Conservation (phyloP, 2,329 filamentous ascomycete species). For the Rosellinia necatrix region DNA sequence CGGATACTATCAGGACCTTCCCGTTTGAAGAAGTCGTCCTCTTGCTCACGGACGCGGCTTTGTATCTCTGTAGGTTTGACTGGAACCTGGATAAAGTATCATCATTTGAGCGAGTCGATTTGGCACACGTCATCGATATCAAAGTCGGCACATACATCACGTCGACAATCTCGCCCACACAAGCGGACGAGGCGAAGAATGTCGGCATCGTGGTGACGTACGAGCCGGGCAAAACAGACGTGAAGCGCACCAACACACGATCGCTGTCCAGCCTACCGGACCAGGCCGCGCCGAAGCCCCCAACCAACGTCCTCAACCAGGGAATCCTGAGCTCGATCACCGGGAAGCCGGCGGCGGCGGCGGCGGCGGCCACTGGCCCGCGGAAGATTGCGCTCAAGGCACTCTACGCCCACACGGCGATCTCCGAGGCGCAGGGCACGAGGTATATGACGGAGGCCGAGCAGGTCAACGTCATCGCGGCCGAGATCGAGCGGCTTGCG, state of each 20-base stretch:
- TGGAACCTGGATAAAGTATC: constrained; percentile 95
- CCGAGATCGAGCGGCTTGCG: constrained; percentile 75
- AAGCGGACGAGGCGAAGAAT: constrained; percentile 79
- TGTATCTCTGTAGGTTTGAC: constrained; percentile 91
- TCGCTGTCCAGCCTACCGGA: constrained; percentile 66
- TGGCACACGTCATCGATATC: constrained; percentile 74
- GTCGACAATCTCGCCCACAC: constrained; percentile 76
- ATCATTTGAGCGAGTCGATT: constrained; percentile 83
- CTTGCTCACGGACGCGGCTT: constrained; percentile 78
- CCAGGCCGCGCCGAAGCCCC: constrained; percentile 26
- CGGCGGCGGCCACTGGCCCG: constrained; percentile 38
- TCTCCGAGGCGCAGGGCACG: constrained; percentile 56
- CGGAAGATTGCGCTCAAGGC: constrained; percentile 61
- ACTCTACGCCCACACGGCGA: constrained; percentile 57
- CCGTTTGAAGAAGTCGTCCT: constrained; percentile 90
- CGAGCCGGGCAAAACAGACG: constrained; percentile 69
- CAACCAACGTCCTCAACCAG: constrained; percentile 32
- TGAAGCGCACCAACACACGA: constrained; percentile 82
- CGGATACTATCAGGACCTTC: constrained; percentile 70
- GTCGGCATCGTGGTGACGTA: constrained; percentile 84
- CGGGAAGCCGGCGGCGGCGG: constrained; percentile 33
- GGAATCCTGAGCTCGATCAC: constrained; percentile 33
- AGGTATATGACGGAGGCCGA: constrained; percentile 58
- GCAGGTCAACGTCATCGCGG: constrained; percentile 67
- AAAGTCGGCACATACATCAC: constrained; percentile 88